Conservation (phyloP, 176 grass and related monocot species). For the Oryza officinalis region DNA sequence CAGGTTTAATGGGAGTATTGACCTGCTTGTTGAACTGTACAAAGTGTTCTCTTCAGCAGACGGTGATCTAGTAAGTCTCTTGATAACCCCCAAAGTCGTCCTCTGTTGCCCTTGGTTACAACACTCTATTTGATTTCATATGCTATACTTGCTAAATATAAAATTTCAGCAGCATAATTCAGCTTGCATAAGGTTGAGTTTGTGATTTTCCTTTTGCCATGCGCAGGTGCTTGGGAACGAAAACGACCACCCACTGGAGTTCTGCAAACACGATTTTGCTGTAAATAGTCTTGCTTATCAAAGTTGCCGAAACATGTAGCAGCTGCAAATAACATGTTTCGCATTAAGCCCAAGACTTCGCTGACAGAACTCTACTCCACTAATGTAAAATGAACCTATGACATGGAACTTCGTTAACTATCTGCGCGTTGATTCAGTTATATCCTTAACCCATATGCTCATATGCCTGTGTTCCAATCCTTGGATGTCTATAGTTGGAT, state of each 20-base stretch:
- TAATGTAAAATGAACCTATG: background rate
- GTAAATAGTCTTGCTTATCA: constrained; percentile 25
- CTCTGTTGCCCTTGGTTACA: constrained; percentile 3
- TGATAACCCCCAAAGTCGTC: background rate
- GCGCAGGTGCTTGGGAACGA: constrained; percentile 24
- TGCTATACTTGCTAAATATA: background rate
- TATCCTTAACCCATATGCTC: background rate
- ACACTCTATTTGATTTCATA: constrained; percentile 36
- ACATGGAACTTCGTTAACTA: background rate
- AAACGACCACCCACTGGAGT: background rate
- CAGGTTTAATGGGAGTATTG: constrained; percentile 53
- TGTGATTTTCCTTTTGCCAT: constrained; percentile 25
- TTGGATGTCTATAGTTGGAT: too few relatives aligned
- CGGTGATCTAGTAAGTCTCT: constrained; percentile 35
- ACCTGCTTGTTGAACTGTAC: constrained; percentile 78
- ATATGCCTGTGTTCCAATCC: background rate
- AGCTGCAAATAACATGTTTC: constrained; percentile 24
- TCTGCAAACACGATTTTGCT: constrained; percentile 25
- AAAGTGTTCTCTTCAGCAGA: constrained; percentile 50
- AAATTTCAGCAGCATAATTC: background rate
- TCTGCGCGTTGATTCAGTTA: background rate
- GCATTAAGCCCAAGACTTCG: constrained; percentile 12
- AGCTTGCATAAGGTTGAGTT: constrained; percentile 13
- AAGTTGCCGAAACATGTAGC: constrained; percentile 18
- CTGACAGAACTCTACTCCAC: background rate